Conservation (phyloP, 495 filamentous ascomycete genomes). For the Talaromyces wortmannii region DNA sequence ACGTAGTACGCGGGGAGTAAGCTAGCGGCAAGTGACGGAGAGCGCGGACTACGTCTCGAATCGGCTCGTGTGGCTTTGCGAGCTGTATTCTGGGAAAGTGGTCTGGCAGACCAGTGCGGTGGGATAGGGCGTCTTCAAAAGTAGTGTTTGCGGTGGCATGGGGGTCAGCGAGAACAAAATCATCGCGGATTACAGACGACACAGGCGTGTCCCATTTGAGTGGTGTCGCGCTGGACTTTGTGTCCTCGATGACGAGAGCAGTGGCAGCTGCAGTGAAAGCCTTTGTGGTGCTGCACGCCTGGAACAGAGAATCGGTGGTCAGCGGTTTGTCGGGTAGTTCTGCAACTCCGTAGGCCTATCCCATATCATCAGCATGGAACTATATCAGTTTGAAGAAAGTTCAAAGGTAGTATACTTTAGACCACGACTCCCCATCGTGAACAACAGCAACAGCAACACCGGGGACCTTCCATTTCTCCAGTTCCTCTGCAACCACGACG, state of each 20-base stretch:
- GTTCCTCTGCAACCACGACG: constrained; percentile 19
- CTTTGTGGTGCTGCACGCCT: constrained; percentile 46
- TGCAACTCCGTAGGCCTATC: constrained; percentile 46
- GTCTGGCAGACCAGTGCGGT: constrained; percentile 39
- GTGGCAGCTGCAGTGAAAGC: constrained; percentile 46
- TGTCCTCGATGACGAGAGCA: constrained; percentile 37
- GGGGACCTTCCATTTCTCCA: constrained; percentile 44
- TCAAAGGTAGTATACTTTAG: constrained; percentile 28
- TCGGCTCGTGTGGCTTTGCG: background rate
- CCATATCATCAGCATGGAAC: background rate
- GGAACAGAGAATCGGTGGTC: constrained; percentile 37
- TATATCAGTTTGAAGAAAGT: background rate
- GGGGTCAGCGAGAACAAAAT: constrained; percentile 43
- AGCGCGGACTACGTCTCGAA: constrained; percentile 17
- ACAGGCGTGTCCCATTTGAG: constrained; percentile 45
- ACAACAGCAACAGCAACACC: constrained; percentile 43
- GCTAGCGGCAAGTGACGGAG: constrained; percentile 31
- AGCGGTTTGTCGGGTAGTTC: constrained; percentile 27
- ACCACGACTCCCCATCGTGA: constrained; percentile 31
- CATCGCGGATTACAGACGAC: constrained; percentile 38
- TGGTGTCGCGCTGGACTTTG: constrained; percentile 14
- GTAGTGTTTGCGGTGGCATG: constrained; percentile 37
- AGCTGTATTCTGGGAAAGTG: constrained; percentile 14
- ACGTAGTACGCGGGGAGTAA: constrained; percentile 24
- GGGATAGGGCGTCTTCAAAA: constrained; percentile 43